These are phyloP conservation scores for Funneliformis geosporum DNA, from an alignment of 192 early-diverging fungal species.

Conservation along the genomic window DNA sequence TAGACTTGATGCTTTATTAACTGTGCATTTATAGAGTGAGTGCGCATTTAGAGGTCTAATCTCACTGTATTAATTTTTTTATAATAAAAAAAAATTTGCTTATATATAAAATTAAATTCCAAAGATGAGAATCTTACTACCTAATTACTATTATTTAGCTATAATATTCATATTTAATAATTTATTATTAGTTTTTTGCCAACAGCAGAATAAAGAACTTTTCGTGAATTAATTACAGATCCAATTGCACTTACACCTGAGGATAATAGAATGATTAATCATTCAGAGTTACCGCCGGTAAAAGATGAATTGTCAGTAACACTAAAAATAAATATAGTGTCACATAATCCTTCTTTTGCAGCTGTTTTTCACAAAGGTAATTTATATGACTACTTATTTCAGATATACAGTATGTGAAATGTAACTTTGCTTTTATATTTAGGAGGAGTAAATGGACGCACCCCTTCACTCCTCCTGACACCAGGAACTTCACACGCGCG, in stretches of 20 bases:
- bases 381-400: not conserved
- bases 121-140: too few species aligned
- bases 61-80: too few species aligned
- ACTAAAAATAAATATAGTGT: not conserved
- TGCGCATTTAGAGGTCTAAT: too few species aligned
- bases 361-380: slow-evolving; percentile 28
- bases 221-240: slow-evolving; percentile 20
- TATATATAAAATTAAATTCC: too few species aligned
- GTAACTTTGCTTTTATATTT: not conserved
- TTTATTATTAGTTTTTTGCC: slow-evolving; percentile 24
- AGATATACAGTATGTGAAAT: not conserved
- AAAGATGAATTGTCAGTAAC: slow-evolving; percentile 23
- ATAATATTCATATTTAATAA: not conserved
- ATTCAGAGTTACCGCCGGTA: slow-evolving; percentile 4
- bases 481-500: not conserved
- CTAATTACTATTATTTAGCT: not conserved
- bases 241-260: not conserved
- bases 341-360: not conserved
- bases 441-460: not conserved
- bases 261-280: not conserved
- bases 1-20: too few species aligned
- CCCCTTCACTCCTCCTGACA: slow-evolving; percentile 20
- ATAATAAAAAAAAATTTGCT: too few species aligned
- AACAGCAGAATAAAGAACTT: not conserved
- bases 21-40: too few species aligned